phyloP scores from a whole-genome alignment of 2,329 filamentous ascomycete genomes.

The Lasiodiplodia citricola region DNA sequence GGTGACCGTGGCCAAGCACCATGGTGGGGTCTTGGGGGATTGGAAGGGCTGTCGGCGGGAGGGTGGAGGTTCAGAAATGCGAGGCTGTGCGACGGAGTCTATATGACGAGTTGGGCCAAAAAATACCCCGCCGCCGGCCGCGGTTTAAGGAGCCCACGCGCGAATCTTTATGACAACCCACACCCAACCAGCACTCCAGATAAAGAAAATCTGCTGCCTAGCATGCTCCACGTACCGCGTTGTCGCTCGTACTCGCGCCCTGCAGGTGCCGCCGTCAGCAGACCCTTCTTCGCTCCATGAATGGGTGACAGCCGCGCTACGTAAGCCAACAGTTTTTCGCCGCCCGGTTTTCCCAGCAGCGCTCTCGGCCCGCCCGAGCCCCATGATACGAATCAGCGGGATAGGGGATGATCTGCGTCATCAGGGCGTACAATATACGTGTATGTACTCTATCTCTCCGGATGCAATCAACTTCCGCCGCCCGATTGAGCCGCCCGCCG shows the following conservation, averaged over 20 bases:
- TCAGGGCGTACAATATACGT: slow-evolving; percentile 1
- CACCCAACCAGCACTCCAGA: slow-evolving; percentile 11
- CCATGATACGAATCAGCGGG: slow-evolving; percentile 18
- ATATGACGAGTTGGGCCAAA: too few species aligned
- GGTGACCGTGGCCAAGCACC: slow-evolving; percentile 56
- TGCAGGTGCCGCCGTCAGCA: neutral
- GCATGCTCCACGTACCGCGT: neutral
- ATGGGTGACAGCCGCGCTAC: slow-evolving; percentile 4
- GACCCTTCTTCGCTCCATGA: neutral
- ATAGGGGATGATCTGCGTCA: slow-evolving; percentile 22
- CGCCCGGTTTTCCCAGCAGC: slow-evolving; percentile 6
- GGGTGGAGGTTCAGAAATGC: slow-evolving; percentile 20
- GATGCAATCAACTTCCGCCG: slow-evolving; percentile 8
- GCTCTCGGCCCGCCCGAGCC: slow-evolving; percentile 16
- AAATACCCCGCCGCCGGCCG: too few species aligned
- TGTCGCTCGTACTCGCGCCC: neutral
- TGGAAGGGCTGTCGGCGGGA: neutral
- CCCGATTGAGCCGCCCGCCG: neutral
- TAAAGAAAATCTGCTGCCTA: slow-evolving; percentile 19
- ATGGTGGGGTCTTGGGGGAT: slow-evolving; percentile 38
- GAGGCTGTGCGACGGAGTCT: slow-evolving; percentile 9
- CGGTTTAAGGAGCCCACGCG: too few species aligned
- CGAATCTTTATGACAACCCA: neutral
- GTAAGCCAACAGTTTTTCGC: slow-evolving; percentile 9
- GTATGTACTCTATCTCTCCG: neutral